A percentile compares a stretch with the other conserved stretches of the same genome.
phyloP scores from a whole-genome alignment of 352 stramenopile species.

The Thalassiosira pacifica region DNA sequence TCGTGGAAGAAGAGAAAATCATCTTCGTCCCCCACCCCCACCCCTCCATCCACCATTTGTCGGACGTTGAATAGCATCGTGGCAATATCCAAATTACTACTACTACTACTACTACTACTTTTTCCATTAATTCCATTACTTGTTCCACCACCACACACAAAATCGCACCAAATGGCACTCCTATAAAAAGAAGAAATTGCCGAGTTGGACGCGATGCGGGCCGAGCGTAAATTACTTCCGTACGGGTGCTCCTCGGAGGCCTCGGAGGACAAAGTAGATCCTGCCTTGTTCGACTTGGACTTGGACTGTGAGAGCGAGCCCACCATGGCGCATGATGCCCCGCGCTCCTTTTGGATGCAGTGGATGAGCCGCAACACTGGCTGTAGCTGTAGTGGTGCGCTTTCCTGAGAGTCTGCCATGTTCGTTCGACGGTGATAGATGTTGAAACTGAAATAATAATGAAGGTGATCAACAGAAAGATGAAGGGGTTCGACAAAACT shows the following conservation, averaged over 20 bases:
- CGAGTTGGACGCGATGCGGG: constrained; percentile 33
- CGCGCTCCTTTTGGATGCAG: constrained; percentile 61
- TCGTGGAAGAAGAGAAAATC: constrained; percentile 30
- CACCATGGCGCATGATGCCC: constrained; percentile 46
- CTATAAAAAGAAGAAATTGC: constrained; percentile 50
- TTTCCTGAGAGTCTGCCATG: too few species aligned
- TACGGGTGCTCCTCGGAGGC: constrained; percentile 13
- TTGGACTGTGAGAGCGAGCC: constrained; percentile 17
- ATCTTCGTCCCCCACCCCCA: constrained; percentile 10
- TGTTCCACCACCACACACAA: too few species aligned
- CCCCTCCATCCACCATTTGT: constrained; percentile 35
- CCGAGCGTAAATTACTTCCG: constrained; percentile 16
- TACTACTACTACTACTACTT: not conserved
- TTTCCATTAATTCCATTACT: too few species aligned
- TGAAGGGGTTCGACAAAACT: too few species aligned
- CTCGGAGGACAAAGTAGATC: too few species aligned
- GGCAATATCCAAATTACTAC: constrained; percentile 26
- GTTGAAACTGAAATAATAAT: too few species aligned
- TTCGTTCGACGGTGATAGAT: too few species aligned
- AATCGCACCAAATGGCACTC: constrained; percentile 4
- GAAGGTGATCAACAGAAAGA: too few species aligned
- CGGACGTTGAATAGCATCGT: constrained; percentile 3
- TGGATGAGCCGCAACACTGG: constrained; percentile 55
- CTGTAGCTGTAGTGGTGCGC: constrained; percentile 25
- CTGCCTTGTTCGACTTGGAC: not conserved